These are phyloP conservation scores for Vaccinium myrtillus DNA, from an alignment of 148 eudicot genomes.

Conservation along the genomic window DNA sequence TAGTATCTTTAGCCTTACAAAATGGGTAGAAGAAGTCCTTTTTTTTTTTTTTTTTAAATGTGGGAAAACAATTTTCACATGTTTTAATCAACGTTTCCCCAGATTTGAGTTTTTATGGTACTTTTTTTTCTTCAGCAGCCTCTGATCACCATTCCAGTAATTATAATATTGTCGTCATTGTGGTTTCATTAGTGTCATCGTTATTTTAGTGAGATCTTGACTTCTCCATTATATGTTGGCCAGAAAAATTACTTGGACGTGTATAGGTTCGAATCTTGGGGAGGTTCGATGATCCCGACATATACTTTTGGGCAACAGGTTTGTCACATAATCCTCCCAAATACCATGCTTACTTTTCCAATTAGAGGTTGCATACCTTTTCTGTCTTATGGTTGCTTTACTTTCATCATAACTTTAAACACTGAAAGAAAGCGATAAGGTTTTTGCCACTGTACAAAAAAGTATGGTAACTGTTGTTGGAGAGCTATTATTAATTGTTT, in stretches of 20 bases:
- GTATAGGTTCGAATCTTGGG: constrained; percentile 88
- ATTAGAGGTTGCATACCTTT: not conserved
- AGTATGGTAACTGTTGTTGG: not conserved
- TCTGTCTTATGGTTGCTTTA: not conserved
- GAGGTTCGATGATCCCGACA: constrained; percentile 80
- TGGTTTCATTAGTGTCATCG: not conserved
- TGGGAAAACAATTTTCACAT: not conserved
- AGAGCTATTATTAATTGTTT: not conserved
- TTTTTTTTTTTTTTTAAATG: not conserved
- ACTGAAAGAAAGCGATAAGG: not conserved
- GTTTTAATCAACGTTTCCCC: not conserved
- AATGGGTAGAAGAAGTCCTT: not conserved
- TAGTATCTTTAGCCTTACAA: not conserved
- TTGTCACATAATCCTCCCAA: constrained; percentile 14
- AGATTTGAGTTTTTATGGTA: not conserved
- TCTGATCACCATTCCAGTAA: not conserved
- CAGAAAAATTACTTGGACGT: constrained; percentile 96
- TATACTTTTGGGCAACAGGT: constrained; percentile 88
- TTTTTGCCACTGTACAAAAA: not conserved
- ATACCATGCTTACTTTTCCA: not conserved
- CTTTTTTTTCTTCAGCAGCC: not conserved
- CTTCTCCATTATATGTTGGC: constrained; percentile 23
- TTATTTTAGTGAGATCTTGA: constrained; percentile 16
- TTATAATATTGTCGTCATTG: not conserved
- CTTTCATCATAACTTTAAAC: not conserved